Evolutionary conservation across 2,329 filamentous ascomycete species (phyloP).

Genomic region (Cadophora sp.): DNA sequence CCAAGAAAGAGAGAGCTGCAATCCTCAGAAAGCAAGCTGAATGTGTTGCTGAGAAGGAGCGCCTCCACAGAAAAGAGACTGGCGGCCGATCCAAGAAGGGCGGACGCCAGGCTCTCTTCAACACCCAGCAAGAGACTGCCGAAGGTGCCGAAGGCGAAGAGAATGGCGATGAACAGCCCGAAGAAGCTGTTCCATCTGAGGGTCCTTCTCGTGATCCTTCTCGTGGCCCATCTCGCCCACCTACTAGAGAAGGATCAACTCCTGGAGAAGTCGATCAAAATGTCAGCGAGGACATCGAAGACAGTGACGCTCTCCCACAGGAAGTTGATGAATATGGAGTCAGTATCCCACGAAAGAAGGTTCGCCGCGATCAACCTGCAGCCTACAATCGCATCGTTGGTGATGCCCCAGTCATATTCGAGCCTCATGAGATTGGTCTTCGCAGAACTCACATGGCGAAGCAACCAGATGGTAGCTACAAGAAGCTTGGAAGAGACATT

Average conservation of each 20-base stretch:
- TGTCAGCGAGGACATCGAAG: constrained; percentile 32
- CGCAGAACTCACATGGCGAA: constrained; percentile 36
- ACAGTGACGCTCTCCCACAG: constrained; percentile 34
- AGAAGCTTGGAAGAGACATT: constrained; percentile 38
- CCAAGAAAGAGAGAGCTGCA: constrained; percentile 21
- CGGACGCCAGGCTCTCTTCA: constrained; percentile 20
- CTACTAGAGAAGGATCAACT: constrained; percentile 8
- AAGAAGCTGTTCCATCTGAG: constrained; percentile 13
- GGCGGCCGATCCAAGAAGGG: constrained; percentile 12
- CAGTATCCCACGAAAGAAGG: constrained; percentile 34
- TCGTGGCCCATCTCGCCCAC: constrained; percentile 12
- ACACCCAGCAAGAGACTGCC: constrained; percentile 14
- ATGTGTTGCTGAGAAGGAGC: constrained; percentile 18
- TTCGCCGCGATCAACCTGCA: constrained; percentile 20
- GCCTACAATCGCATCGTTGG: constrained; percentile 21
- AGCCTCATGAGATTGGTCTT: constrained; percentile 42
- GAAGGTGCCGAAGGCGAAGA: constrained; percentile 22
- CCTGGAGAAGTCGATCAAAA: constrained; percentile 17
- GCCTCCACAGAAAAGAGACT: constrained; percentile 1
- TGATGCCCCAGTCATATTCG: constrained; percentile 34
- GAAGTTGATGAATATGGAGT: constrained; percentile 41
- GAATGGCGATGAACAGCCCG: constrained; percentile 21
- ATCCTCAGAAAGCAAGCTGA: constrained; percentile 18
- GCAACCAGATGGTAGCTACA: constrained; percentile 26
- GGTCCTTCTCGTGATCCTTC: background rate